Base-by-base conservation (phyloP, 495 filamentous ascomycete genomes). In the Penicillium soppii region DNA sequence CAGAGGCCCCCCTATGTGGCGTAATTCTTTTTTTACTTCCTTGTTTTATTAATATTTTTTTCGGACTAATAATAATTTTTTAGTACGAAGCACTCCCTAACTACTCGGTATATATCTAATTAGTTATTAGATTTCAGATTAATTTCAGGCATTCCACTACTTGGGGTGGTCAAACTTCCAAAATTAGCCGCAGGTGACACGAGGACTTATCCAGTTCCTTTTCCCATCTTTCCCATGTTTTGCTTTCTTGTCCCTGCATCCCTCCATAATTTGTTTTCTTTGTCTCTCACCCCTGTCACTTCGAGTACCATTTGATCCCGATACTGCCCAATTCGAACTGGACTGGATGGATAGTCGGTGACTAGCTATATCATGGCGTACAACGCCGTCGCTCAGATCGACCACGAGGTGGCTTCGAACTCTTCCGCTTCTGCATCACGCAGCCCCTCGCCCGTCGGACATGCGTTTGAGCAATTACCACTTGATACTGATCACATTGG, bases 321-420 rank as follows among this genome's bases (percentile, higher is more conserved):
- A 20, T 30, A 15, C 7, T 15, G 16, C 9, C 35, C 17, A 33
- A 46, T 45, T 21, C 20, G 25, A 47, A 35, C 42, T 10, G 15
- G 39, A 27, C 48, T 51, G 48, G 17, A 51, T 51, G 48, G 48
- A 43, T 15, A 43, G 26, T 25, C 25, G 32, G 42, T 47, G 50
- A 38, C 15, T 9, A 32, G 16, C 17, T 43, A 25, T 36, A 67
- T 52, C 43, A 80, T 80, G 77, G 70, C 71, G 25, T 77, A 77
- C 67, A 76, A 72, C 54, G 66, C 72, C 48, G 59, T 78, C 52
- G 69, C 69, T 30, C 76, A 77, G 47, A 47, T 61, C 46, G 70
- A 76, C 49, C 61, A 55, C 27, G 69, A 76, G 51, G 61, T 73
- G 47, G 66, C 61, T 38, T 76, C 70, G 21, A 55, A 71, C 35